Evolutionary conservation across 805 yeast genomes (phyloP).

Genomic region (Saccharomycopsis oosterbeekiorum): DNA sequence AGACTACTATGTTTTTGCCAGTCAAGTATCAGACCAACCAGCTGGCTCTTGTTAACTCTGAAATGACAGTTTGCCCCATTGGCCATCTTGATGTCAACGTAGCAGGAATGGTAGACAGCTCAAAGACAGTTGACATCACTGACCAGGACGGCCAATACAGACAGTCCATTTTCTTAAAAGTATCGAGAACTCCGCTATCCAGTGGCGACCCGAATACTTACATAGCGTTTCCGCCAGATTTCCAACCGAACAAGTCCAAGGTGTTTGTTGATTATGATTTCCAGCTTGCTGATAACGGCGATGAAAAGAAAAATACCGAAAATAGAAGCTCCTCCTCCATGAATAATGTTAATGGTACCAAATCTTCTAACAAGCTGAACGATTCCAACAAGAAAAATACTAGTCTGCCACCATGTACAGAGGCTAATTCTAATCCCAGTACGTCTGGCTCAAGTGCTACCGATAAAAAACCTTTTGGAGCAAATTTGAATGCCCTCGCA

Average conservation of each 20-base stretch:
- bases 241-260: conserved; percentile 17
- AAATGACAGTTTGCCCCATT: conserved; percentile 17
- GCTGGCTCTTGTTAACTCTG: conserved; percentile 12
- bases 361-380: too few relatives aligned
- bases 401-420: background rate
- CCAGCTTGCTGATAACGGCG: background rate
- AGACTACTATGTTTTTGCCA: conserved; percentile 14
- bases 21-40: conserved; percentile 6
- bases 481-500: conserved; percentile 40
- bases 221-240: conserved; percentile 17
- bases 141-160: conserved; percentile 16
- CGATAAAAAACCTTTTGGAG: conserved; percentile 37
- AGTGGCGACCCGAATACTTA: conserved; percentile 18
- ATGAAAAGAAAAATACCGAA: background rate
- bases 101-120: conserved; percentile 12
- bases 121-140: conserved; percentile 5
- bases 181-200: conserved; percentile 15
- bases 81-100: conserved; percentile 16
- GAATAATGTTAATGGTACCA: background rate
- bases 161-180: conserved; percentile 13
- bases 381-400: too few relatives aligned
- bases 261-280: conserved; percentile 15
- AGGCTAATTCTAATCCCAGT: background rate
- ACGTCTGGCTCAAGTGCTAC: background rate
- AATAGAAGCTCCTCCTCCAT: background rate